A percentile compares a stretch with the other conserved stretches of the same genome.
These are phyloP conservation scores for Coniella lustricola DNA, from an alignment of 2,329 filamentous ascomycete genomes.

Conservation along the genomic window DNA sequence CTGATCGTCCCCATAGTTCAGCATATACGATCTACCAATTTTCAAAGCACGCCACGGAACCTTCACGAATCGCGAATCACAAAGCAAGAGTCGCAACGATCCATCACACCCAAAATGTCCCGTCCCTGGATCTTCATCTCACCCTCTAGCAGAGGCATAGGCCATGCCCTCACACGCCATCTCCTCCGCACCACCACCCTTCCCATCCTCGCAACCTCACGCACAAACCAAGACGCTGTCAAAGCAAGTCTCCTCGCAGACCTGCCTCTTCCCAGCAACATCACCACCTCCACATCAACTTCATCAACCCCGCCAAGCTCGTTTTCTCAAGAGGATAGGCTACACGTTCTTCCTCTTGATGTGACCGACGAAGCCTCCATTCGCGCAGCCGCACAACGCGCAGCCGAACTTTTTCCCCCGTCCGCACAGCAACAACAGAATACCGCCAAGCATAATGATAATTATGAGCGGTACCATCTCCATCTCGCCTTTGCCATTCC, in stretches of 20 bases:
- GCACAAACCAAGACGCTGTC: constrained; percentile 28
- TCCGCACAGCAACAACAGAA: constrained; percentile 25
- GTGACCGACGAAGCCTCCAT: constrained; percentile 58
- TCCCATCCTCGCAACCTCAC: constrained; percentile 41
- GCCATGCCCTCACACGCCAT: constrained; percentile 40
- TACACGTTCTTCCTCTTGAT: constrained; percentile 36
- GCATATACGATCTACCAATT: too few relatives aligned
- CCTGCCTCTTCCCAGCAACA: constrained; percentile 16
- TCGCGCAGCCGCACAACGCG: constrained; percentile 43
- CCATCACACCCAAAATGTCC: constrained; percentile 33
- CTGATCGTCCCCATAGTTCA: too few relatives aligned
- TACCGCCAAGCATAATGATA: too few relatives aligned
- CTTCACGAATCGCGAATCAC: too few relatives aligned
- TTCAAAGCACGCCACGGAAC: too few relatives aligned
- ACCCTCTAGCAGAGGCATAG: constrained; percentile 42
- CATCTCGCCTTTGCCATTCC: constrained; percentile 64
- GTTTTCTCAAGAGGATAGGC: constrained; percentile 19
- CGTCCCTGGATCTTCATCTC: constrained; percentile 44
- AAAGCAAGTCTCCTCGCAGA: constrained; percentile 28
- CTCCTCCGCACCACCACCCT: constrained; percentile 39
- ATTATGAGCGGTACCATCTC: constrained; percentile 41
- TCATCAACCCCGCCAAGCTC: constrained; percentile 19
- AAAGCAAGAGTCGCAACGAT: not conserved
- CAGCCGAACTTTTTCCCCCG: constrained; percentile 45
- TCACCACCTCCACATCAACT: too few relatives aligned